Base-by-base conservation (phyloP, 164 flowering plant species). In the Umbilicus rupestris region DNA sequence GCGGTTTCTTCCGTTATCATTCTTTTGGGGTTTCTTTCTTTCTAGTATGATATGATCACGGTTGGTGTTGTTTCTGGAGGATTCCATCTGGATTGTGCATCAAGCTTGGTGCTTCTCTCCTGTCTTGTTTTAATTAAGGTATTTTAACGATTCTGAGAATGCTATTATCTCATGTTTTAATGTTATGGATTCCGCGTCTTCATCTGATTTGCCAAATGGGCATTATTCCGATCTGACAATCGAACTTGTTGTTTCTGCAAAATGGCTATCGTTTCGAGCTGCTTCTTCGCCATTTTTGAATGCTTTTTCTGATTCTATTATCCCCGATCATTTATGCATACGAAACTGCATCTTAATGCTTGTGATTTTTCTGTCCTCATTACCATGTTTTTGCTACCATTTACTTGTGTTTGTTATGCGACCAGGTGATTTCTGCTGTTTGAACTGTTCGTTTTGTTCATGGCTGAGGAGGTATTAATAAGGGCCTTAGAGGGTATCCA, bases 401-500 rank as follows among this genome's bases (percentile, higher is more conserved):
- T 47, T 50, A 8, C 3, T 20, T 22, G 2, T 22, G 57, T 22
- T 50, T 44, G 16, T 47, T 7, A 28, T 14, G 10, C 10, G 19
- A 26, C 28, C 60, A 55, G 60, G 60, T 55, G 60, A 55, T 55
- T 55, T 55, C 60, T 55, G 60, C 60, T 55, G 60, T 29, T 55
- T 28, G 33, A 55, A 24, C 10, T 62, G 44, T 67, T 78, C 80
- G 79, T 28, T 26, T 55, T 55, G 33, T 55, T 28, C 14, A 55
- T 55, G 84, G 79, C 77, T 7, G 77, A 72, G 72, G 73, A 70
- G 73, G 67, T 50, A 63, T 57, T 74, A n/a, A 70, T n/a, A n/a
- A n/a, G n/a, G n/a, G n/a, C n/a, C n/a, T 37, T 64, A 5, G 64
- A 62, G 30, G 72, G 44, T 52, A 66, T 42, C 60, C 22, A 45